Base-by-base conservation (phyloP, 306 rosid genomes). In the Vigna reflexopilosa region DNA sequence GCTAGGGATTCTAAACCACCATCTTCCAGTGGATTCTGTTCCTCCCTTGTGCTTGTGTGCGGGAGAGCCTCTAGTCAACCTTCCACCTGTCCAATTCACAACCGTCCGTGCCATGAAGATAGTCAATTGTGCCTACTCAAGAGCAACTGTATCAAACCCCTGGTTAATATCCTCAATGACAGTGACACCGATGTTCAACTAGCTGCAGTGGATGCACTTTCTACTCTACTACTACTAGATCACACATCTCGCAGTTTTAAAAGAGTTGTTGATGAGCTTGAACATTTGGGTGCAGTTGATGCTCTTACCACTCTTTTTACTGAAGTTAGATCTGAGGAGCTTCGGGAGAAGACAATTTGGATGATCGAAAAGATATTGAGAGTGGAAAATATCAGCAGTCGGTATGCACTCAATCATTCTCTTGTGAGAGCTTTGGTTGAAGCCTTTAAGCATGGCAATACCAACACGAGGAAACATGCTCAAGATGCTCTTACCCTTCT, bases 1-100 rank as follows among this genome's bases (percentile, higher is more conserved):
- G 56, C 84, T 28, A 50, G 67, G 47, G 81, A 83, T 66, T 75
- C 84, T 0, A 75, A 73, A 52, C 88, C 51, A 67, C 36, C 54
- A 42, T 67, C 72, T 44, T 44, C 54, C 12, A 2, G 72, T 2
- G 19, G 72, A 9, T 19, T 67, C 36, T 67, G 72, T 4, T 67
- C 54, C 45, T 5, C 54, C 34, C 19, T 67, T 13, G 1, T 67
- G 54, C 19, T 67, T n/a, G 8, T 44, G 3, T 67, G 54, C 13
- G 54, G 72, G 36, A 67, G 16, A 67, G 36, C 54, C 17, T 1
- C 54, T 20, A 42, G 54, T 44, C 54, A 67, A 44, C 36, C 72
- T 11, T 67, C 72, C 54, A 20, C 54, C 0, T 67, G 72, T 4
- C 72, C 72, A 17, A 12, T 67, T 44, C 54, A 67, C 72, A 67